Percentiles rank a stretch among this genome's conserved stretches.
Evolutionary conservation across 352 stramenopile species (phyloP).

Genomic region (Pythium phragmiticola): DNA sequence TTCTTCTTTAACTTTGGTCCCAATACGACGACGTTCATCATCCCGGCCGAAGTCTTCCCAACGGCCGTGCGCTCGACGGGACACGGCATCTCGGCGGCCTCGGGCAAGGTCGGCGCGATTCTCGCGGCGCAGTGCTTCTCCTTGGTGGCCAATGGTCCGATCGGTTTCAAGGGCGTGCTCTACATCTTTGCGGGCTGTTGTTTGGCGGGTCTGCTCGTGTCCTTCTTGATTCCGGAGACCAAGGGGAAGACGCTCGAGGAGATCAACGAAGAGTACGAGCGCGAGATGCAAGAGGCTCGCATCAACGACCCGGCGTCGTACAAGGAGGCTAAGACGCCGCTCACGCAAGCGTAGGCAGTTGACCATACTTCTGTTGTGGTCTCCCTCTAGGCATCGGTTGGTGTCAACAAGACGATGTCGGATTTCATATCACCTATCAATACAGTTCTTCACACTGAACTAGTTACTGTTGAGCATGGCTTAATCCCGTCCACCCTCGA

Average conservation of each 20-base stretch:
- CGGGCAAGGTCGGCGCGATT: conserved; percentile 49
- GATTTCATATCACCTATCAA: no score
- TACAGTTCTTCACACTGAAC: no score
- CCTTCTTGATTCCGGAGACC: conserved; percentile 53
- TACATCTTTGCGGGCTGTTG: conserved; percentile 34
- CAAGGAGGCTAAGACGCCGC: conserved; percentile 16
- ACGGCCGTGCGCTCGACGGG: conserved; percentile 78
- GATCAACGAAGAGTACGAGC: conserved; percentile 28
- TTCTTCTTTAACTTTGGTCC: conserved; percentile 63
- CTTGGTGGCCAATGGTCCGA: conserved; percentile 38
- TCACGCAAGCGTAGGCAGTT: neutral
- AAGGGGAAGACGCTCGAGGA: conserved; percentile 55
- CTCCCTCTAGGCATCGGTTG: neutral
- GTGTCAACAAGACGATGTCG: neutral
- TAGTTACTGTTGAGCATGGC: no score
- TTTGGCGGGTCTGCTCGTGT: conserved; percentile 46
- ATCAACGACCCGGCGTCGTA: conserved; percentile 5
- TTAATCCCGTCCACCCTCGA: no score
- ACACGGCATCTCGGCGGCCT: conserved; percentile 65
- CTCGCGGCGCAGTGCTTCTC: conserved; percentile 47
- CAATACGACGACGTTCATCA: conserved; percentile 85
- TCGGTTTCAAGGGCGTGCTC: conserved; percentile 40
- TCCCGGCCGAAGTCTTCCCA: conserved; percentile 81
- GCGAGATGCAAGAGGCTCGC: conserved; percentile 3
- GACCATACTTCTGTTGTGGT: neutral